These are phyloP conservation scores for Aspergillus sclerotioniger DNA, from an alignment of 495 filamentous ascomycete genomes.

Conservation along the genomic window DNA sequence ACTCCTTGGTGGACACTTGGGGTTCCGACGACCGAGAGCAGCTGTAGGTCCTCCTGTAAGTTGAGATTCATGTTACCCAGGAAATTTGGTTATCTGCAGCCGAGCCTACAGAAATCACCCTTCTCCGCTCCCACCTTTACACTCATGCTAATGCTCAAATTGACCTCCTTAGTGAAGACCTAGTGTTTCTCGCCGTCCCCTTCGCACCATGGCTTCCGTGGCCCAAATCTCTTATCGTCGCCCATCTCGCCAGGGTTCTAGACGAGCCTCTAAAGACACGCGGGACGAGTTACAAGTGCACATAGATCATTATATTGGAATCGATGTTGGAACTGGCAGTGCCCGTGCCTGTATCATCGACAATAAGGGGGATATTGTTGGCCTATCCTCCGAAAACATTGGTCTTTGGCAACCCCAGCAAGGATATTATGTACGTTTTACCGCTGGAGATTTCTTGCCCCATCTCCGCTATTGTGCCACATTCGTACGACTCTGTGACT, in stretches of 20 bases:
- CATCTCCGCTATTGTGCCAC: neutral
- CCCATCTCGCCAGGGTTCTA: slow-evolving; percentile 39
- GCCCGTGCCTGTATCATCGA: slow-evolving; percentile 94
- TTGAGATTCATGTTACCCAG: too few relatives aligned
- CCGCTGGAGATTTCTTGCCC: neutral
- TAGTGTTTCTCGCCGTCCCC: neutral
- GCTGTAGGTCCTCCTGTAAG: too few relatives aligned
- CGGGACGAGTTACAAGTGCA: slow-evolving; percentile 55
- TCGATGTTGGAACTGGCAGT: slow-evolving; percentile 95
- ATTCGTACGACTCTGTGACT: slow-evolving; percentile 12
- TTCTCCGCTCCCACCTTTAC: too few relatives aligned
- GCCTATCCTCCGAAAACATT: slow-evolving; percentile 85
- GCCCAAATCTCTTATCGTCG: slow-evolving; percentile 33
- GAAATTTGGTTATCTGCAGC: too few relatives aligned
- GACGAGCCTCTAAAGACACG: slow-evolving; percentile 54
- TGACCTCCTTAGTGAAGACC: neutral
- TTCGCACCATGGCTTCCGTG: slow-evolving; percentile 21
- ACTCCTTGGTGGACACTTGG: too few relatives aligned
- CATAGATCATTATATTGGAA: slow-evolving; percentile 76
- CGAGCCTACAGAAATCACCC: too few relatives aligned
- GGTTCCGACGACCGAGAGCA: too few relatives aligned
- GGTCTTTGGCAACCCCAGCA: slow-evolving; percentile 90
- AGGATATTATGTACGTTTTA: slow-evolving; percentile 71
- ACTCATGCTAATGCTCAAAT: too few relatives aligned
- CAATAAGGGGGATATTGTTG: slow-evolving; percentile 85